Percentiles rank a stretch among this genome's conserved stretches.
Conservation (phyloP, 352 stramenopile genomes). For the Phytophthora melonis region DNA sequence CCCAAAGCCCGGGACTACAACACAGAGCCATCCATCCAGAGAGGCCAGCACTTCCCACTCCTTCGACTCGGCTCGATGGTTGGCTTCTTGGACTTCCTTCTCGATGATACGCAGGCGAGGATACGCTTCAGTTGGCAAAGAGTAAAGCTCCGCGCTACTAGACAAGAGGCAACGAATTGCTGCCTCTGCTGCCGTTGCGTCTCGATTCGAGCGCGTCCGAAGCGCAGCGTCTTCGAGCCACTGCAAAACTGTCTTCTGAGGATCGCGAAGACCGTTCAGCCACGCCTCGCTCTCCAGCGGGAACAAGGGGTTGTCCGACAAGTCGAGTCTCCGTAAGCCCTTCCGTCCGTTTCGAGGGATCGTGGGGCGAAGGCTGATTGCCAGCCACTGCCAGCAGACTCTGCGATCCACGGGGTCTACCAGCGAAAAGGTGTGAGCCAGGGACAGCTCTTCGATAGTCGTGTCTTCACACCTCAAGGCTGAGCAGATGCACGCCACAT, state of each 20-base stretch:
- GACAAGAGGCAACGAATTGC: conserved; percentile 29
- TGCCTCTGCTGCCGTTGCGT: not conserved
- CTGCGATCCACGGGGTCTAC: conserved; percentile 37
- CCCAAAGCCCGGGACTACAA: conserved; percentile 41
- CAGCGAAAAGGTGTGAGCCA: conserved; percentile 38
- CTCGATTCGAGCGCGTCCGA: conserved; percentile 12
- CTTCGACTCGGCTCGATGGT: conserved; percentile 9
- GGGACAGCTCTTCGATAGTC: conserved; percentile 36
- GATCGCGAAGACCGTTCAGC: conserved; percentile 33
- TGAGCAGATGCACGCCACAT: conserved; percentile 46
- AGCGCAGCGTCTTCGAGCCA: conserved; percentile 18
- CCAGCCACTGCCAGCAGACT: conserved; percentile 45
- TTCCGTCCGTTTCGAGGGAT: conserved; percentile 1
- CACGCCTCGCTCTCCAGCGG: conserved; percentile 41
- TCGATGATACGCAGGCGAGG: conserved; percentile 37
- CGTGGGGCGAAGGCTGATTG: conserved; percentile 33
- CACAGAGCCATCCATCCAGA: conserved; percentile 32
- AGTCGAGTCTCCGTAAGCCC: conserved; percentile 35
- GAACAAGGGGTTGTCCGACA: conserved; percentile 43
- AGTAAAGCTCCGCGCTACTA: conserved; percentile 31
- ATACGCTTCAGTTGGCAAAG: conserved; percentile 25
- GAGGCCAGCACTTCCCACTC: conserved; percentile 41
- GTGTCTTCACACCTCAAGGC: conserved; percentile 31
- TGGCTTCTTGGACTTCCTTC: conserved; percentile 26
- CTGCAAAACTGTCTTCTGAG: conserved; percentile 23